Base-by-base conservation (phyloP, 768 basidiomycete species). In the Lactarius indigo region DNA sequence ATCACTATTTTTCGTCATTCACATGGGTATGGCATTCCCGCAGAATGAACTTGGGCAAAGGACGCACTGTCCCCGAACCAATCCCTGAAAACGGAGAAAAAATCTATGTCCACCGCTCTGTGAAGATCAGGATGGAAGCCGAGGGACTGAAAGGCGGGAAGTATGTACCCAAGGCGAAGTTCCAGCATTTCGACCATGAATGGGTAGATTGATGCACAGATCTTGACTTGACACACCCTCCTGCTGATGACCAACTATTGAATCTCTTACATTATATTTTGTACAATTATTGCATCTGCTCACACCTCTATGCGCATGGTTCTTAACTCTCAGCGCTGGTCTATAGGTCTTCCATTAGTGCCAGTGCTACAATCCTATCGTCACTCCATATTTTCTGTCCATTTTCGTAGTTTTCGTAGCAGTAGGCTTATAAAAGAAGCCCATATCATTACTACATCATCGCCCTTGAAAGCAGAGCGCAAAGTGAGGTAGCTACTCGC, bases 101-200 rank as follows among this genome's bases (percentile, higher is more conserved):
- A 13, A 13, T 72, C 9, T 47, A 13, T 20, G 42, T 63, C 13
- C 61, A 65, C 50, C 64, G 58, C 23, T 35, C 55, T 6, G 63
- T 69, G 15, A 60, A 56, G 59, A 61, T 47, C n/a, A 63, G 61
- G 28, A 61, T 59, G 64, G 44, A 64, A 15, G 62, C 71, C 20
- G 54, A 64, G 33, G 66, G 59, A 9, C 60, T 78, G 66, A 61
- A 74, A 47, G 72, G 66, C 15, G 69, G 74, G 12, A 69, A 69
- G 30, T 79, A 79, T 66, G 66, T 30, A 9, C 78, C 78, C 20
- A 73, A 68, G 56, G 75, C 75, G 41, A 70, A 72, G 62, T 74
- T 72, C 63, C 31, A 55, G 1, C 50, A 64, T 15, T n/a, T 59
- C 20, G 62, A 72, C 3, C 66, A 55, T n/a, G 67, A 62, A 17